phyloP scores from a whole-genome alignment of 371 early-diverging fungal species.

The Mucor circinelloides region DNA sequence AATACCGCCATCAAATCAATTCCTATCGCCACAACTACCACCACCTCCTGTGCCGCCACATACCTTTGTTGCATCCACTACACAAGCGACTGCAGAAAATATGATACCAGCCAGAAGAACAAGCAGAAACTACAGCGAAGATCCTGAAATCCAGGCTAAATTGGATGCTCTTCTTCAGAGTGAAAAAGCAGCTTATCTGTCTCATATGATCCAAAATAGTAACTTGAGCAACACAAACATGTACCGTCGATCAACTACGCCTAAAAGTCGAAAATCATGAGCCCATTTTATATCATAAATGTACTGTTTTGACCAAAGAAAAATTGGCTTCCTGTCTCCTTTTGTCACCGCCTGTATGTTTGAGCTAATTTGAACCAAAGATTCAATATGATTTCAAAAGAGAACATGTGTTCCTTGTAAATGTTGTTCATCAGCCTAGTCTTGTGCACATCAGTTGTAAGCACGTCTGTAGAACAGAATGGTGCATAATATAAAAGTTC shows the following conservation, averaged over 20 bases:
- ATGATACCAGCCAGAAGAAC: conserved; percentile 30
- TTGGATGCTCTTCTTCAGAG: conserved; percentile 18
- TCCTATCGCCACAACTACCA: not conserved
- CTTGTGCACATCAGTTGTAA: too few species aligned
- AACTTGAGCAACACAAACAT: not conserved
- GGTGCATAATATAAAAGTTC: too few species aligned
- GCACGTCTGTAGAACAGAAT: too few species aligned
- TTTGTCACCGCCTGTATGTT: too few species aligned
- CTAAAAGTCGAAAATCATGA: not conserved
- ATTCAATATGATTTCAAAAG: too few species aligned
- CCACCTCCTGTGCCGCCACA: not conserved
- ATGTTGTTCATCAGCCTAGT: too few species aligned
- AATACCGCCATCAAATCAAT: not conserved
- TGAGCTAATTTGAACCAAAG: too few species aligned
- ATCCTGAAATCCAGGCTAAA: conserved; percentile 28
- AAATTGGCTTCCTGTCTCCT: too few species aligned
- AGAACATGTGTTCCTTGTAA: too few species aligned
- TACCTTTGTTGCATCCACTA: not conserved
- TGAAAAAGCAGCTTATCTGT: conserved; percentile 6
- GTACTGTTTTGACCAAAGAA: too few species aligned
- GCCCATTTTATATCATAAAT: not conserved
- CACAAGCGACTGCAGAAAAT: not conserved
- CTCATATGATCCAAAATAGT: not conserved
- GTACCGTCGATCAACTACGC: not conserved
- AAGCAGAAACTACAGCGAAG: conserved; percentile 25